A percentile compares a stretch with the other conserved stretches of the same genome.
These are phyloP conservation scores for Suillus alpinus DNA, from an alignment of 768 basidiomycete species.

Conservation along the genomic window DNA sequence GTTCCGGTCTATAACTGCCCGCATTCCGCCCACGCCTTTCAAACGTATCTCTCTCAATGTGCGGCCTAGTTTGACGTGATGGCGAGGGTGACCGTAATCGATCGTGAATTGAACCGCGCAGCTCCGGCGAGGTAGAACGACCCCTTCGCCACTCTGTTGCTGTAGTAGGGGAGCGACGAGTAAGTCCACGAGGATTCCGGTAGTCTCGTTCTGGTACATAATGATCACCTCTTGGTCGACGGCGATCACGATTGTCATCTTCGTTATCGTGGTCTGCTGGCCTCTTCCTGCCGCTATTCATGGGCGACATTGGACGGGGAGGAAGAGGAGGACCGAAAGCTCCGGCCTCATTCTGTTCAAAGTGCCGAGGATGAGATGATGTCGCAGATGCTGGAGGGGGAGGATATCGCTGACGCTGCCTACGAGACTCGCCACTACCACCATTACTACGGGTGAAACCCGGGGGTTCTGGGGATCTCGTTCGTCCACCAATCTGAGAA, in stretches of 20 bases:
- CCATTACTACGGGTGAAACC: slow-evolving; percentile 6
- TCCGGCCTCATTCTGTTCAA: neutral
- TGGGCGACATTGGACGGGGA: slow-evolving; percentile 11
- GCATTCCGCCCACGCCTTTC: neutral
- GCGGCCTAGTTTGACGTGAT: neutral
- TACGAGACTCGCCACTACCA: slow-evolving; percentile 10
- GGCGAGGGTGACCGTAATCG: neutral
- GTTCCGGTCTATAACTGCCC: neutral
- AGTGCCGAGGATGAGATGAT: neutral
- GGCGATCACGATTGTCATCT: slow-evolving; percentile 18
- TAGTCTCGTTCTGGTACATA: slow-evolving; percentile 13
- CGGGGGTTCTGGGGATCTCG: slow-evolving; percentile 10
- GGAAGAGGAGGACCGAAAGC: slow-evolving; percentile 1
- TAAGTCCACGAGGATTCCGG: neutral
- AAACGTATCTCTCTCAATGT: neutral
- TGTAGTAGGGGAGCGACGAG: neutral
- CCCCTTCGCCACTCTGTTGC: slow-evolving; percentile 14
- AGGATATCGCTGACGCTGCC: slow-evolving; percentile 4
- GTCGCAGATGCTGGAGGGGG: slow-evolving; percentile 5
- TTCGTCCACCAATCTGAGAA: neutral
- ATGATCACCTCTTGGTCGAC: slow-evolving; percentile 22
- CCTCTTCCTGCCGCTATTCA: slow-evolving; percentile 18
- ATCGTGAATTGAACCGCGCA: neutral
- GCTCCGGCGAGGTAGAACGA: neutral
- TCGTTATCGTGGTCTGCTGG: slow-evolving; percentile 18